phyloP scores from a whole-genome alignment of 2,329 filamentous ascomycete species.

The Xylaria sp. region DNA sequence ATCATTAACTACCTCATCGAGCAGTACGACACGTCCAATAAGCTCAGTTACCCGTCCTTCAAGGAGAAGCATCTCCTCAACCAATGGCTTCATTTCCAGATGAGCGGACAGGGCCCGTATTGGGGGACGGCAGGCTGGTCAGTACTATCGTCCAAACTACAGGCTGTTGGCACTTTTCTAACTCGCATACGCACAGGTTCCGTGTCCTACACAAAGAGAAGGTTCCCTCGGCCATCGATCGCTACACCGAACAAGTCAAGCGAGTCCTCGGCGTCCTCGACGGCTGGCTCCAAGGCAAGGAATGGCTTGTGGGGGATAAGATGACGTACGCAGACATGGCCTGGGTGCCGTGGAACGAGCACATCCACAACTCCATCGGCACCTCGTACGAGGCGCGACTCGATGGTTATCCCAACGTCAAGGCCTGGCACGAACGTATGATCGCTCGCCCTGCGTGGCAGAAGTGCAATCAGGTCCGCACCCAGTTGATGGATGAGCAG shows the following conservation, averaged over 20 bases:
- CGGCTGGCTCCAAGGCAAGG: constrained; percentile 33
- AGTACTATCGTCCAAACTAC: background rate
- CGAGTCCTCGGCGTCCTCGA: constrained; percentile 61
- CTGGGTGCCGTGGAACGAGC: constrained; percentile 21
- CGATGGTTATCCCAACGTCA: no score
- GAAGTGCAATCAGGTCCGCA: no score
- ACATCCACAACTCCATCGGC: no score
- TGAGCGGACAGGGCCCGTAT: constrained; percentile 55
- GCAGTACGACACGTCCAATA: background rate
- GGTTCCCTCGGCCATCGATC: constrained; percentile 56
- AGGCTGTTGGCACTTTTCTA: background rate
- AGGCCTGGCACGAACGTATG: no score
- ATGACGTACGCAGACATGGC: constrained; percentile 41
- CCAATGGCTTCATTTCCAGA: constrained; percentile 57
- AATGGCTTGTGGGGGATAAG: constrained; percentile 58
- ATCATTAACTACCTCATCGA: constrained; percentile 11
- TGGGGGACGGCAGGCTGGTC: constrained; percentile 43
- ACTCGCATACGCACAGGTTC: background rate
- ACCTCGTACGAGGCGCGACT: no score
- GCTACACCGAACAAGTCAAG: constrained; percentile 60
- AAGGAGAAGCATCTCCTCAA: constrained; percentile 51
- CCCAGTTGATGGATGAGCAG: no score
- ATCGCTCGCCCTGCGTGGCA: no score
- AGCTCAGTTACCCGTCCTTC: constrained; percentile 50
- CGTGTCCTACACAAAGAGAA: constrained; percentile 53